These are phyloP conservation scores for Neophaeococcomyces mojaviensis DNA, from an alignment of 2,329 filamentous ascomycete species.

Conservation along the genomic window DNA sequence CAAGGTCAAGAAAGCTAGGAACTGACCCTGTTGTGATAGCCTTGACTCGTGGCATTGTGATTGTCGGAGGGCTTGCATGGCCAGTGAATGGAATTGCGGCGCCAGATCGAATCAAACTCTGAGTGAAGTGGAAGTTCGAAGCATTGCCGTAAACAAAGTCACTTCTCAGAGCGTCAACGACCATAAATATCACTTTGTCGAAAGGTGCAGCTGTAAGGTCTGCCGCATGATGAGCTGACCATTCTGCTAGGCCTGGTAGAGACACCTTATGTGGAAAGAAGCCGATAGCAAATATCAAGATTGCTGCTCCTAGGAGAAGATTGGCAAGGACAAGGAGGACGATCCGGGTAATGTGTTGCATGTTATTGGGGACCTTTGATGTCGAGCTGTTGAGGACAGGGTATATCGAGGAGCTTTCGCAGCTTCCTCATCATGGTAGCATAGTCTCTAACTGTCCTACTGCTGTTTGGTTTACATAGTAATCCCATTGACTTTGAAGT, in stretches of 20 bases:
- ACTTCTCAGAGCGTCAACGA: conserved; percentile 90
- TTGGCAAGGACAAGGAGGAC: conserved; percentile 14
- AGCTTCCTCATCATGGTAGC: no score
- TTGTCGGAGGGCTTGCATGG: conserved; percentile 90
- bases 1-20: conserved; percentile 95
- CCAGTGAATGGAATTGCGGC: conserved; percentile 88
- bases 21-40: conserved; percentile 95
- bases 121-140: conserved; percentile 81
- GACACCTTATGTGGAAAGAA: conserved; percentile 99
- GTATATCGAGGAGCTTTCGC: no score
- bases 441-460: no score
- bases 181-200: conserved; percentile 91
- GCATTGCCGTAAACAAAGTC: conserved; percentile 65
- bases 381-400: no score
- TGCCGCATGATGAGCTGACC: conserved; percentile 29
- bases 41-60: conserved; percentile 97
- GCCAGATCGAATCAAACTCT: conserved; percentile 77
- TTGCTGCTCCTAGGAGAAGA: conserved; percentile 25
- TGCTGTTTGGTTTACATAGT: no score
- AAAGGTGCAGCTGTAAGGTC: conserved; percentile 59
- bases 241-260: conserved; percentile 71
- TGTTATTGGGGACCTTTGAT: no score
- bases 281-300: conserved; percentile 68
- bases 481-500: no score
- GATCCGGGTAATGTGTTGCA: no score